Evolutionary conservation across 805 yeast genomes (phyloP).

Genomic region (Pichia phayaonensis): DNA sequence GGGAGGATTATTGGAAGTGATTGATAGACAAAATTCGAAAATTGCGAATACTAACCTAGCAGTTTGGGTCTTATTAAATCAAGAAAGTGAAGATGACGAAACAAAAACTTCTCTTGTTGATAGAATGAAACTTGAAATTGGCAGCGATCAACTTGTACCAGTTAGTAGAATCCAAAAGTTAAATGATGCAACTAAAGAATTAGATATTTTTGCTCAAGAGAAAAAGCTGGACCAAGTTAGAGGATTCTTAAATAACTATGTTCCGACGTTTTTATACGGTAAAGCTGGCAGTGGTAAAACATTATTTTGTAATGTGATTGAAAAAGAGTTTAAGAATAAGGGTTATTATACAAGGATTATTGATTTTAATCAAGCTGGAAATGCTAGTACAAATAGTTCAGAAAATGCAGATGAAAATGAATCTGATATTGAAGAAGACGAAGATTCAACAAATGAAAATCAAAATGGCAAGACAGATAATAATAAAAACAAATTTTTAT

Average conservation of each 20-base stretch:
- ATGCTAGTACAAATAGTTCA: slow-evolving; percentile 43
- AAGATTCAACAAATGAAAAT: background rate
- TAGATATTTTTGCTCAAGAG: slow-evolving; percentile 52
- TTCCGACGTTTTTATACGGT: slow-evolving; percentile 63
- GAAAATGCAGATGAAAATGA: background rate
- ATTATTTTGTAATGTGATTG: slow-evolving; percentile 38
- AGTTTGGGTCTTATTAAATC: slow-evolving; percentile 7
- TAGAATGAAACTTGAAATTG: slow-evolving; percentile 35
- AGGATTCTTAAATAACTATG: slow-evolving; percentile 31
- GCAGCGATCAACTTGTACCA: slow-evolving; percentile 39
- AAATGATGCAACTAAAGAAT: background rate
- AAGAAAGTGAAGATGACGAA: slow-evolving; percentile 22
- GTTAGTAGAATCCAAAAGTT: slow-evolving; percentile 31
- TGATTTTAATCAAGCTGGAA: slow-evolving; percentile 30
- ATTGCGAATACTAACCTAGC: slow-evolving; percentile 5
- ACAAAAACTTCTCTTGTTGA: background rate
- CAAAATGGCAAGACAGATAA: background rate
- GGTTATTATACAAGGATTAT: slow-evolving; percentile 43
- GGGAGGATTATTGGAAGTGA: slow-evolving; percentile 48
- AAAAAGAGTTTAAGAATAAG: slow-evolving; percentile 29
- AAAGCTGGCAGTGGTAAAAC: slow-evolving; percentile 80
- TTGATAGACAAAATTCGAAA: background rate
- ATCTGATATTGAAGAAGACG: background rate
- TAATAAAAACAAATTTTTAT: slow-evolving; percentile 15
- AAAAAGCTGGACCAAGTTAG: slow-evolving; percentile 32